These are phyloP conservation scores for Saccharomyces hybrid DNA, from an alignment of 1,139 yeast genomes.

Conservation along the genomic window DNA sequence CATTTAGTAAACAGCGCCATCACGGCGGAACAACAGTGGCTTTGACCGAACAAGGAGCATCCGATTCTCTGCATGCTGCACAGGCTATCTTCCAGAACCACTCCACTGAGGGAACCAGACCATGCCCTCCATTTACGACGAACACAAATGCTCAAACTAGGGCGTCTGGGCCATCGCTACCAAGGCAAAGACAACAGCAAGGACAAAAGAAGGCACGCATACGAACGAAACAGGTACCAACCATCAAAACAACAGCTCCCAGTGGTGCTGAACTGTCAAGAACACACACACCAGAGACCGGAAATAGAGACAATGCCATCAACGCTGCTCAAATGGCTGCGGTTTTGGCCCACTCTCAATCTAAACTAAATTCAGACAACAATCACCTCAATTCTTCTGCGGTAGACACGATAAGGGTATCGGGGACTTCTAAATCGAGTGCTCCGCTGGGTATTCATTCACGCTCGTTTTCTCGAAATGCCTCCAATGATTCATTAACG, in stretches of 20 bases:
- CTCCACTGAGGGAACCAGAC: slow-evolving; percentile 3
- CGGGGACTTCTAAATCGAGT: neutral
- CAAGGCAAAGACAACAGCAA: neutral
- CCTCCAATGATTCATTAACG: neutral
- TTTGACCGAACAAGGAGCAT: slow-evolving; percentile 10
- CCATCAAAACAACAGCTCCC: neutral
- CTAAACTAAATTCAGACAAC: neutral
- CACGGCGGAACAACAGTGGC: slow-evolving; percentile 4
- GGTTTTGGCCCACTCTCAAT: slow-evolving; percentile 1
- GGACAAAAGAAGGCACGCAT: neutral
- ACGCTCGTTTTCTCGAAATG: neutral
- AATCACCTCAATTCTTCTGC: neutral
- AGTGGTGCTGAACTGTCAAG: neutral
- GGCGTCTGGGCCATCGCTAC: slow-evolving; percentile 3
- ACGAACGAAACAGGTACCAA: neutral
- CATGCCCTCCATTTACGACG: neutral
- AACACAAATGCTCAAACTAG: slow-evolving; percentile 2
- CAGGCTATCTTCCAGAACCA: slow-evolving; percentile 17
- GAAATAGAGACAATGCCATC: neutral
- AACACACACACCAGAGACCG: neutral
- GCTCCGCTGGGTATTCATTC: neutral
- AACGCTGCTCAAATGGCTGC: slow-evolving; percentile 2
- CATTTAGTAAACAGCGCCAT: slow-evolving; percentile 8
- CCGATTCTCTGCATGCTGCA: slow-evolving; percentile 17
- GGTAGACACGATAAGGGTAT: neutral